A percentile compares a stretch with the other conserved stretches of the same genome.
These are phyloP conservation scores for Lactarius evosmus DNA, from an alignment of 768 basidiomycete species.

Conservation along the genomic window DNA sequence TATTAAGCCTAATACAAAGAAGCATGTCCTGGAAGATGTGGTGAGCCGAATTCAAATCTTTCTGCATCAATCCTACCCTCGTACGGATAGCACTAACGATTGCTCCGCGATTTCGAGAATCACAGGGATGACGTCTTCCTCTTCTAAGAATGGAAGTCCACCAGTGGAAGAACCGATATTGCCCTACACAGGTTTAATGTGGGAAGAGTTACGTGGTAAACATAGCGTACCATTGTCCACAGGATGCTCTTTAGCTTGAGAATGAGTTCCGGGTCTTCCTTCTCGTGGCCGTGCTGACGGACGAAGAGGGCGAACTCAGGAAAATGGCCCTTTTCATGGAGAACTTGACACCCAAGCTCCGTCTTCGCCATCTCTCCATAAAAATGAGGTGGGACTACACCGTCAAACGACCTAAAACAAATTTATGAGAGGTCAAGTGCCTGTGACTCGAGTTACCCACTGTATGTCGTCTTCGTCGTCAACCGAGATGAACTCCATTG, in stretches of 20 bases:
- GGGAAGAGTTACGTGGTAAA: background rate
- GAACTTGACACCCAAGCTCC: conserved; percentile 85
- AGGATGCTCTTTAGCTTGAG: conserved; percentile 90
- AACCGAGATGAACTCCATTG: conserved; percentile 53
- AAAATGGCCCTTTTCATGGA: conserved; percentile 90
- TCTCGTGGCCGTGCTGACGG: conserved; percentile 80
- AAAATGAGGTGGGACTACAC: conserved; percentile 90
- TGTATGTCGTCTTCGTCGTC: conserved; percentile 64
- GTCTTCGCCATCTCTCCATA: conserved; percentile 99
- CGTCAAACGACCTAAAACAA: conserved; percentile 64
- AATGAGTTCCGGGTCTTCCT: conserved; percentile 78
- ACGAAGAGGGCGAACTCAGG: conserved; percentile 88
- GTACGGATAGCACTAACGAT: conserved; percentile 83
- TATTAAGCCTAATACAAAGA: conserved; percentile 90
- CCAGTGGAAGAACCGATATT: conserved; percentile 89
- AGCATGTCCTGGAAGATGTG: conserved; percentile 71
- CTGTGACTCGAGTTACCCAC: conserved; percentile 35
- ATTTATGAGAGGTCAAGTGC: background rate
- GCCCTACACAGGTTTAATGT: conserved; percentile 51
- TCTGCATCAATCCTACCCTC: conserved; percentile 63
- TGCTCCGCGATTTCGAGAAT: conserved; percentile 90
- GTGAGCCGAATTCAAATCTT: background rate
- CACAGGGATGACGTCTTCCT: conserved; percentile 88
- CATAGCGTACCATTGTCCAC: conserved; percentile 78
- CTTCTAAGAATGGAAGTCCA: conserved; percentile 92